Percentiles rank a stretch among this genome's conserved stretches.
Evolutionary conservation across 352 stramenopile species (phyloP).

Genomic region (Paralagenidium karlingii): DNA sequence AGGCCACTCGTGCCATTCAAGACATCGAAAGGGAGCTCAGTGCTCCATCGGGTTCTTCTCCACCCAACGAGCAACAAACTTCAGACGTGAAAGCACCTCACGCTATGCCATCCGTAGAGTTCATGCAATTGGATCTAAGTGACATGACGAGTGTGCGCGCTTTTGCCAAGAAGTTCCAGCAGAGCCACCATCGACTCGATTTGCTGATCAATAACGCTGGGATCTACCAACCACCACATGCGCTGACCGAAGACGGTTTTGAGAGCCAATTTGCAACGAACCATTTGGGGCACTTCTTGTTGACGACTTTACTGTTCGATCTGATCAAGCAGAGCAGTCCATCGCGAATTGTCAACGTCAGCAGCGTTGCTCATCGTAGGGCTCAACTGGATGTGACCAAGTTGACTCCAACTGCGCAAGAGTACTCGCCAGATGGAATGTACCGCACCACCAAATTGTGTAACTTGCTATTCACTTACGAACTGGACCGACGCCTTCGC

Average conservation of each 20-base stretch:
- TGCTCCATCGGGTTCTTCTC: not conserved
- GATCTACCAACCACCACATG: constrained; percentile 7
- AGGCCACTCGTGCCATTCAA: not conserved
- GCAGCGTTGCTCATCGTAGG: constrained; percentile 27
- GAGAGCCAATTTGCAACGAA: constrained; percentile 23
- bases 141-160: constrained; percentile 7
- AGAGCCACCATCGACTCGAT: constrained; percentile 6
- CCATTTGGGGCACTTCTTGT: constrained; percentile 18
- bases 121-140: constrained; percentile 16
- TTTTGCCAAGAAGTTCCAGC: constrained; percentile 10
- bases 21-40: not conserved
- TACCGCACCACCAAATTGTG: constrained; percentile 37
- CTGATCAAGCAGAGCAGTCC: constrained; percentile 13
- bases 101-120: constrained; percentile 10
- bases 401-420: constrained; percentile 22
- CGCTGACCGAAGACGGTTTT: constrained; percentile 8
- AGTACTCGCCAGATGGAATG: constrained; percentile 17
- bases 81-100: not conserved
- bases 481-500: constrained; percentile 22
- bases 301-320: constrained; percentile 12
- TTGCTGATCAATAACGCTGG: constrained; percentile 22
- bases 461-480: constrained; percentile 33
- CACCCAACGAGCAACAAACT: not conserved
- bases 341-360: constrained; percentile 33
- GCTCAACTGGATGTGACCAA: constrained; percentile 11